Percentiles rank a stretch among this genome's conserved stretches.
Conservation (phyloP, 441 rosid species). For the Codiaeum variegatum region DNA sequence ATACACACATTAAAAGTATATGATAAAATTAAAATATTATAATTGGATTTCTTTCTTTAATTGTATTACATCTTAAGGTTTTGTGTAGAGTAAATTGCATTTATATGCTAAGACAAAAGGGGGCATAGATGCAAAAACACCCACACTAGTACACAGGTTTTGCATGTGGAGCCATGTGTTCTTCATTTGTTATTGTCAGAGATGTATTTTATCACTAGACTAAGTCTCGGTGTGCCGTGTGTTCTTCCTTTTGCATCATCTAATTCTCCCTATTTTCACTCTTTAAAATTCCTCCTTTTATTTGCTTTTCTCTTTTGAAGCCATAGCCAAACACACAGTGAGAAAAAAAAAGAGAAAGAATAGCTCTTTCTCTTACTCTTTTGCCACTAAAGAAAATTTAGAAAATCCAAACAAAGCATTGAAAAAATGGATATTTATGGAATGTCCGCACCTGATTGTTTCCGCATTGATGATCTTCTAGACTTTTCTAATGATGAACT, state of each 20-base stretch:
- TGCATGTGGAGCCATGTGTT: constrained; percentile 32
- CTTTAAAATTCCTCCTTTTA: neutral
- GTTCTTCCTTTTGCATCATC: no score
- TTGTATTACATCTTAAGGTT: no score
- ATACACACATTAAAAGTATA: no score
- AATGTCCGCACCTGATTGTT: constrained; percentile 29
- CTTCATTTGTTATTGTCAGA: no score
- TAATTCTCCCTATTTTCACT: no score
- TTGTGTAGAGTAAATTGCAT: no score
- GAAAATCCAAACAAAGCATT: neutral
- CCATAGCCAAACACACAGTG: neutral
- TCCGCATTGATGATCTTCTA: constrained; percentile 34
- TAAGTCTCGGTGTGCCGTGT: no score
- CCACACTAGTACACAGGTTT: neutral
- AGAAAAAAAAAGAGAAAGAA: neutral
- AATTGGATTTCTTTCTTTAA: no score
- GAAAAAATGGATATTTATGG: constrained; percentile 53
- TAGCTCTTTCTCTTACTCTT: no score
- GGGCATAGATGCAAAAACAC: constrained; percentile 6
- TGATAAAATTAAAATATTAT: no score
- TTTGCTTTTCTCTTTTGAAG: neutral
- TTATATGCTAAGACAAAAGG: constrained; percentile 1
- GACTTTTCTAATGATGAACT: constrained; percentile 23
- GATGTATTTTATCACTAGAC: no score
- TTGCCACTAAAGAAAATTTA: no score